phyloP scores from a whole-genome alignment of 352 stramenopile species.

The Pythium vanterpoolii region DNA sequence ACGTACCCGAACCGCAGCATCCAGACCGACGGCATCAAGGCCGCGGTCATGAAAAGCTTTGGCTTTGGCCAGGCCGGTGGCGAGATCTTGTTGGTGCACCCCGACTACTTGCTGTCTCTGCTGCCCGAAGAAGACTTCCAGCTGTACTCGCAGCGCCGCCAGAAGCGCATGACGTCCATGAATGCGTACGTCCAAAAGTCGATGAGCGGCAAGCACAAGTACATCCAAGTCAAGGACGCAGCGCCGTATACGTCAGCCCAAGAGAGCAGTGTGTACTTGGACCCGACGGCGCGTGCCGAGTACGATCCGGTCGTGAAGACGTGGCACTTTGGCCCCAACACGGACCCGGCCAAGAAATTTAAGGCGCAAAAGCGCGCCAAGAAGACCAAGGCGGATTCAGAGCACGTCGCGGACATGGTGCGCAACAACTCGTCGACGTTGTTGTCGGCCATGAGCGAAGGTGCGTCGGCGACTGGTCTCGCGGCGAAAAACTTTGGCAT shows the following conservation, averaged over 20 bases:
- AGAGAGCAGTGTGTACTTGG: slow-evolving; percentile 84
- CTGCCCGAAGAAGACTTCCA: slow-evolving; percentile 45
- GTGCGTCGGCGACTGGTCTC: slow-evolving; percentile 46
- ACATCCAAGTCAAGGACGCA: slow-evolving; percentile 81
- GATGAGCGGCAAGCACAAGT: slow-evolving; percentile 67
- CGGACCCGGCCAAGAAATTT: slow-evolving; percentile 42
- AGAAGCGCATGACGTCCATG: slow-evolving; percentile 63
- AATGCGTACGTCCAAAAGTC: slow-evolving; percentile 77
- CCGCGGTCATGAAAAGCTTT: slow-evolving; percentile 80
- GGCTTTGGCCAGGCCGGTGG: slow-evolving; percentile 77
- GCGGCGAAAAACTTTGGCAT: slow-evolving; percentile 50
- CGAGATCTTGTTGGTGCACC: slow-evolving; percentile 75
- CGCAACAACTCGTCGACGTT: slow-evolving; percentile 41
- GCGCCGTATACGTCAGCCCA: slow-evolving; percentile 77
- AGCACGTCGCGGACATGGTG: slow-evolving; percentile 8
- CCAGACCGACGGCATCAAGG: slow-evolving; percentile 78
- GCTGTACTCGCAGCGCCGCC: slow-evolving; percentile 53
- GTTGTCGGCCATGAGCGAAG: slow-evolving; percentile 53
- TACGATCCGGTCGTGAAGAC: slow-evolving; percentile 63
- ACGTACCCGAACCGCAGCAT: slow-evolving; percentile 80
- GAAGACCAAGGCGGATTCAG: slow-evolving; percentile 16
- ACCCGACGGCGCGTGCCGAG: slow-evolving; percentile 72
- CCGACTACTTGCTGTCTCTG: slow-evolving; percentile 64
- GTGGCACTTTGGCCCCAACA: slow-evolving; percentile 67
- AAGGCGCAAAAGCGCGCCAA: slow-evolving; percentile 28